Evolutionary conservation across 495 filamentous ascomycete species (phyloP).

Genomic region (Letharia columbiana): DNA sequence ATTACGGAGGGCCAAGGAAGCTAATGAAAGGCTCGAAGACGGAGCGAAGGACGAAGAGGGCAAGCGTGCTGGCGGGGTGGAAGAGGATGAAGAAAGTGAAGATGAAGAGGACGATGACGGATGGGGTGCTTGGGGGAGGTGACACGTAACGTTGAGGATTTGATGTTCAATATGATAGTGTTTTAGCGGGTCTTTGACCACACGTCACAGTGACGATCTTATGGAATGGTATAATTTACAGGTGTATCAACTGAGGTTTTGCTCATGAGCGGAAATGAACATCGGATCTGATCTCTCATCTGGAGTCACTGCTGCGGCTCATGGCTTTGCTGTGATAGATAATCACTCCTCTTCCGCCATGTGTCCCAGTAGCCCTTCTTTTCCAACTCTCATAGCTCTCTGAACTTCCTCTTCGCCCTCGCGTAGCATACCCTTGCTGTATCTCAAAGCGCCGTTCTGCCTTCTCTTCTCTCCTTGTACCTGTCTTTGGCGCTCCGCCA

Average conservation of each 20-base stretch:
- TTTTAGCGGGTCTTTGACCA: constrained; percentile 6
- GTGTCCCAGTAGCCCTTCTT: constrained; percentile 61
- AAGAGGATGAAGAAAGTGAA: constrained; percentile 45
- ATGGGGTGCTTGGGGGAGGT: constrained; percentile 60
- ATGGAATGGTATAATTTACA: background rate
- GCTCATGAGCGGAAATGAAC: background rate
- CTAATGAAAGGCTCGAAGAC: constrained; percentile 32
- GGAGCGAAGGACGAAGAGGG: constrained; percentile 32
- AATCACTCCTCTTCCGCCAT: constrained; percentile 33
- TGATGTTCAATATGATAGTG: constrained; percentile 19
- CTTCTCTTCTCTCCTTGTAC: constrained; percentile 68
- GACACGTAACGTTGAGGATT: background rate
- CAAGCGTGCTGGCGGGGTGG: constrained; percentile 33
- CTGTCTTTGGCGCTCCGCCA: constrained; percentile 62
- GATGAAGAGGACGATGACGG: constrained; percentile 51
- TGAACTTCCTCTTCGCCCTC: constrained; percentile 76
- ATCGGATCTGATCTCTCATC: background rate
- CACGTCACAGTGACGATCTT: background rate
- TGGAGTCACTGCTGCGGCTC: background rate
- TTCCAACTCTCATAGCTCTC: constrained; percentile 66
- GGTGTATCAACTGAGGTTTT: background rate
- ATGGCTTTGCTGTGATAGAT: background rate
- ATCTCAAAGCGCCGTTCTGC: constrained; percentile 55
- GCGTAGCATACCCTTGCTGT: constrained; percentile 55
- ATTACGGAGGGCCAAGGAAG: constrained; percentile 52